A percentile compares a stretch with the other conserved stretches of the same genome.
Conservation (phyloP, 352 stramenopile species). For the Globisporangium lucens region DNA sequence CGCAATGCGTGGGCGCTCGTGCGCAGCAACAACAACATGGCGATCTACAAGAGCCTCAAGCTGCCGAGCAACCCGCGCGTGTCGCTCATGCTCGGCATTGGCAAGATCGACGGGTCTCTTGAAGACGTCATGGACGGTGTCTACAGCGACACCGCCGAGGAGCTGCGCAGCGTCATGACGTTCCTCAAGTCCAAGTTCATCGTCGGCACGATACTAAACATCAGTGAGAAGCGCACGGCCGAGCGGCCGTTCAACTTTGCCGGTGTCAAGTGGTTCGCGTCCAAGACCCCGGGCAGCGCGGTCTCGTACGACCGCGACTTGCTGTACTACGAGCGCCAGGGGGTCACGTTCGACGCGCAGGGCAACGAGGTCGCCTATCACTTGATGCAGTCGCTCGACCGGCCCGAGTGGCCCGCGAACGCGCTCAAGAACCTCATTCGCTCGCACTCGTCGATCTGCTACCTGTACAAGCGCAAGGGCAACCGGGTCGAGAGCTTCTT, state of each 20-base stretch:
- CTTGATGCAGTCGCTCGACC: constrained; percentile 55
- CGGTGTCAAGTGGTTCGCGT: constrained; percentile 44
- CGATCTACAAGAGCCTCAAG: constrained; percentile 11
- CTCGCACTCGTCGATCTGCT: constrained; percentile 40
- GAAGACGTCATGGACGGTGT: constrained; percentile 43
- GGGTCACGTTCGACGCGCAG: constrained; percentile 37
- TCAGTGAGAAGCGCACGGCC: constrained; percentile 23
- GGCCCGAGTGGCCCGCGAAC: constrained; percentile 30
- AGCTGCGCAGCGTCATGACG: constrained; percentile 29
- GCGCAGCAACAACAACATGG: constrained; percentile 15
- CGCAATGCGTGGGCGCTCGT: constrained; percentile 16
- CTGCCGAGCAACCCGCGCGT: background rate
- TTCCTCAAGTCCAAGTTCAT: constrained; percentile 33
- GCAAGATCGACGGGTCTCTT: constrained; percentile 8
- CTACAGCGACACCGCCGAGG: constrained; percentile 37
- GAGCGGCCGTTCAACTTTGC: constrained; percentile 36
- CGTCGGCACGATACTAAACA: constrained; percentile 28
- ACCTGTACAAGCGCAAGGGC: constrained; percentile 33
- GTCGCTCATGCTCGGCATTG: constrained; percentile 15
- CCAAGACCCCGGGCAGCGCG: constrained; percentile 24
- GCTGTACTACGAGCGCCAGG: constrained; percentile 50
- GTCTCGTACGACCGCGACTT: constrained; percentile 26
- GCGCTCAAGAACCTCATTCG: constrained; percentile 45
- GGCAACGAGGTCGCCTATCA: constrained; percentile 48
- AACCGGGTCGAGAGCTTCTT: constrained; percentile 39